Conservation (phyloP, 805 yeast genomes). For the Ogataea glucozyma region DNA sequence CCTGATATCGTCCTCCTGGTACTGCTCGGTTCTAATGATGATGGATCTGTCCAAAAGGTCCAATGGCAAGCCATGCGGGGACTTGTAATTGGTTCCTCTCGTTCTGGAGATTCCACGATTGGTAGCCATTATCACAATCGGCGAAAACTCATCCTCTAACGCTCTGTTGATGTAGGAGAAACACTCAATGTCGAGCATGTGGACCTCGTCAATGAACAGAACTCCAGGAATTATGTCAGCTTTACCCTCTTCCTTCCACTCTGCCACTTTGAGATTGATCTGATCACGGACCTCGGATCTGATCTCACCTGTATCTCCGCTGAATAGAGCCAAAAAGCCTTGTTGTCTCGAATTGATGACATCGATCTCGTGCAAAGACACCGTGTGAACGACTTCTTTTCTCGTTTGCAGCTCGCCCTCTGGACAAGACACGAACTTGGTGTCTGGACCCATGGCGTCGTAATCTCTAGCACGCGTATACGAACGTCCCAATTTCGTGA, state of each 20-base stretch:
- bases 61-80: slow-evolving; percentile 97
- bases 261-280: slow-evolving; percentile 69
- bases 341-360: slow-evolving; percentile 94
- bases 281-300: slow-evolving; percentile 80
- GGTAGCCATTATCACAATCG: slow-evolving; percentile 93
- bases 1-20: slow-evolving; percentile 76
- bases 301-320: slow-evolving; percentile 94
- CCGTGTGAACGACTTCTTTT: slow-evolving; percentile 97
- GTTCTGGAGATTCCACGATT: slow-evolving; percentile 92
- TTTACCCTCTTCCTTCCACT: slow-evolving; percentile 96
- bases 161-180: slow-evolving; percentile 94
- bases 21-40: slow-evolving; percentile 91
- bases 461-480: slow-evolving; percentile 98
- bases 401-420: slow-evolving; percentile 98
- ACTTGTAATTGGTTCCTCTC: slow-evolving; percentile 84
- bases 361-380: slow-evolving; percentile 93
- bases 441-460: slow-evolving; percentile 95
- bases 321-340: slow-evolving; percentile 50
- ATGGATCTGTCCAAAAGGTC: slow-evolving; percentile 90
- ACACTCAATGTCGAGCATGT: slow-evolving; percentile 96
- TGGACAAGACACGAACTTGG: slow-evolving; percentile 87
- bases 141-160: slow-evolving; percentile 87
- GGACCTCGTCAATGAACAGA: slow-evolving; percentile 94
- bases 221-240: slow-evolving; percentile 99
- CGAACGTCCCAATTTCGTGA: slow-evolving; percentile 95